Conservation (phyloP, 2,329 filamentous ascomycete species). For the Xylariaceae sp. region DNA sequence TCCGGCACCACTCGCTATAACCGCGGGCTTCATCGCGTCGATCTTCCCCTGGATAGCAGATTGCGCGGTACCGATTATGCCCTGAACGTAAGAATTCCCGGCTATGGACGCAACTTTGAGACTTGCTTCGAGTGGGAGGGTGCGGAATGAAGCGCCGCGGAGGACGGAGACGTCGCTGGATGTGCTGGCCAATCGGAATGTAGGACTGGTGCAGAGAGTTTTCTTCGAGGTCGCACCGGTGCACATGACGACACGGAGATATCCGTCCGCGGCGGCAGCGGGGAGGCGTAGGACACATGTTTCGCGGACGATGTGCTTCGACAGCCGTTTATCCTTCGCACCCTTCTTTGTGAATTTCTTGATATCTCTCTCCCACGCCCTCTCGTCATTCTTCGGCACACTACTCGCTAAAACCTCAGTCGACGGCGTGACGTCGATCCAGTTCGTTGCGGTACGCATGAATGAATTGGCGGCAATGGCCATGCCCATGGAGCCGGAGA, state of each 20-base stretch:
- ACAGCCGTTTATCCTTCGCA: slow-evolving; percentile 38
- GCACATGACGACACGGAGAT: slow-evolving; percentile 65
- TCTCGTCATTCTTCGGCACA: slow-evolving; percentile 54
- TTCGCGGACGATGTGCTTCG: slow-evolving; percentile 53
- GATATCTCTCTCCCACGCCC: slow-evolving; percentile 65
- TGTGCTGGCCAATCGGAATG: slow-evolving; percentile 66
- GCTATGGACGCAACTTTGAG: slow-evolving; percentile 53
- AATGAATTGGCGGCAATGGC: slow-evolving; percentile 60
- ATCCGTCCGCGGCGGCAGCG: slow-evolving; percentile 59
- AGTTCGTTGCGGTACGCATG: slow-evolving; percentile 54
- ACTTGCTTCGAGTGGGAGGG: slow-evolving; percentile 63
- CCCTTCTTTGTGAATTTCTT: slow-evolving; percentile 58
- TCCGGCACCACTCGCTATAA: slow-evolving; percentile 37
- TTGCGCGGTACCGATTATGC: slow-evolving; percentile 40
- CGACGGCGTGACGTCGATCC: slow-evolving; percentile 65
- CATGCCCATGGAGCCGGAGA: slow-evolving; percentile 66
- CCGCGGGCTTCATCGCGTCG: slow-evolving; percentile 25
- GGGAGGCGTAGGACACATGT: slow-evolving; percentile 64
- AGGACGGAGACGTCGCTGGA: slow-evolving; percentile 58
- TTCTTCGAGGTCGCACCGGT: slow-evolving; percentile 38
- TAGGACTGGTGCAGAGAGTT: slow-evolving; percentile 61
- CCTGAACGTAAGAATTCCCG: slow-evolving; percentile 41
- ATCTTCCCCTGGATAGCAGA: slow-evolving; percentile 40
- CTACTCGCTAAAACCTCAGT: slow-evolving; percentile 43
- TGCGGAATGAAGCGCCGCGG: slow-evolving; percentile 60